Base-by-base conservation (phyloP, 129 eudicot genomes). In the Helichrysum umbraculigerum region DNA sequence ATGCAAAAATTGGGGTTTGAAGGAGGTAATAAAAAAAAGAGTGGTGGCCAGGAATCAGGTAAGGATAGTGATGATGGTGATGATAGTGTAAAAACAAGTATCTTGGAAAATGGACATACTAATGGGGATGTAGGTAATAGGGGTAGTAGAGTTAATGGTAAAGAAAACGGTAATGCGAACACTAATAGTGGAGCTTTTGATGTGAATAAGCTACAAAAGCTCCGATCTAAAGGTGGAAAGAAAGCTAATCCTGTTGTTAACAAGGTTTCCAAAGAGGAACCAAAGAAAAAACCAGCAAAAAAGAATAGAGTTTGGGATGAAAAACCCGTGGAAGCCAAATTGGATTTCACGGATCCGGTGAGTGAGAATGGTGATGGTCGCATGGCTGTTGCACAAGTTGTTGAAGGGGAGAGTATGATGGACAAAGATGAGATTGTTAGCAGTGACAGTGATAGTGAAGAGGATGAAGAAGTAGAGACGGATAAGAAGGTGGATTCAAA, bases 361-460 rank as follows among this genome's bases (percentile, higher is more conserved):
- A 75, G 84, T 81, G 97, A 82, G 83, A 83, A 86, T 78, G 96
- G 85, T 77, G 92, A 86, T 52, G 84, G 85, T 32, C 79, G 84
- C 75, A 75, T 84, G 61, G 67, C 74, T 15, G 75, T 79, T 86
- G 88, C 83, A 32, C 85, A 82, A 58, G 85, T 75, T 22, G 83
- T 85, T 87, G 78, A 84, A 79, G 98, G 98, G 44, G 92, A 91
- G 89, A 91, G 97, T 89, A 87, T 89, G 99, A 95, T 95, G 99
- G 97, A 95, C 81, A 87, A 78, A 81, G 99, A 95, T 71, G 99
- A 95, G 87, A 65, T 89, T 66, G 17, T 91, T 56, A 91, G 93
- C 75, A 94, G 97, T 83, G 98, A 93, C 16, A 88, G 97, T 78
- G 97, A 94, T 44, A 62, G 79, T 62, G 97, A 94, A 60, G 97